Evolutionary conservation across 2,329 filamentous ascomycete genomes (phyloP).

Genomic region (Epichloe bromicola): DNA sequence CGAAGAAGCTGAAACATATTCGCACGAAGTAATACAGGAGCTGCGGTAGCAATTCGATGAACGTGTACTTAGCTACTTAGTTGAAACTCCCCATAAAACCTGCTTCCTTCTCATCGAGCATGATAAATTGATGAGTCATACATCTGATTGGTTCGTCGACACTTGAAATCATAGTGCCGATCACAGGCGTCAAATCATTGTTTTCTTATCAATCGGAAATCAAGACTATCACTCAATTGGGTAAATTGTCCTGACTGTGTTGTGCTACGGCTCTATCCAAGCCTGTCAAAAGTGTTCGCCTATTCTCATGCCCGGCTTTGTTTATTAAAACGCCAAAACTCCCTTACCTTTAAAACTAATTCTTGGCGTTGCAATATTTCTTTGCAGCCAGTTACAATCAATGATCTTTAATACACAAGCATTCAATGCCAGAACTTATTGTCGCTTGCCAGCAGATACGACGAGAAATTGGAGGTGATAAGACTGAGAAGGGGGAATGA

Average conservation of each 20-base stretch:
- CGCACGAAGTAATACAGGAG: constrained; percentile 54
- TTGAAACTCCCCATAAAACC: too few species aligned
- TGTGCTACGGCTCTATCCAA: background rate
- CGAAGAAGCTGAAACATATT: constrained; percentile 78
- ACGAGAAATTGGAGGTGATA: background rate
- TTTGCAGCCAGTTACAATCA: background rate
- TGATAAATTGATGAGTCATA: too few species aligned
- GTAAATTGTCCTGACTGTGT: background rate
- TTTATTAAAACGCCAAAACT: background rate
- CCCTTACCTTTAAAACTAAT: background rate
- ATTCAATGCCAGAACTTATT: background rate
- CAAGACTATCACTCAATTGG: background rate
- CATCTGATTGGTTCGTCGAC: too few species aligned
- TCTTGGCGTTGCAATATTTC: background rate
- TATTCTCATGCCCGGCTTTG: background rate
- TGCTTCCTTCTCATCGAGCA: too few species aligned
- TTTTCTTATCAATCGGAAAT: background rate
- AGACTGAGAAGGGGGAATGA: background rate
- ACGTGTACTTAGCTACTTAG: background rate
- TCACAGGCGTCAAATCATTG: too few species aligned
- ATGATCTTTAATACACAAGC: background rate
- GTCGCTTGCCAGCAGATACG: background rate
- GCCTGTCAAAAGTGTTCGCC: background rate
- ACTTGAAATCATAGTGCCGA: background rate
- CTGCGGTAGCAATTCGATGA: background rate